Conservation (phyloP, 106 monocot species). For the Cymbidium sinense region DNA sequence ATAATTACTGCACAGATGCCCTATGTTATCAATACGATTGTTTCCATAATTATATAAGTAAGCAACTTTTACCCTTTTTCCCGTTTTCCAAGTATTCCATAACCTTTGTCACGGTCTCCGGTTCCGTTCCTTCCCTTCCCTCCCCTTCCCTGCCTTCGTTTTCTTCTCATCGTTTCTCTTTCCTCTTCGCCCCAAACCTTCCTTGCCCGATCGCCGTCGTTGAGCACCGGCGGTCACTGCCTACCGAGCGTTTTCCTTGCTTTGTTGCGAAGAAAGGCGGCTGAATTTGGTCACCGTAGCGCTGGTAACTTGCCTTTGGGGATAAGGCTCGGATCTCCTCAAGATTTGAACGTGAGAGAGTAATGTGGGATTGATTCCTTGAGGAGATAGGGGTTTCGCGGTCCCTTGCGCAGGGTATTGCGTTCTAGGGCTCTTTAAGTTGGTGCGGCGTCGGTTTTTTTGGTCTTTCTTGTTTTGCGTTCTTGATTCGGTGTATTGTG, state of each 20-base stretch:
- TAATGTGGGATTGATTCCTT: slow-evolving; percentile 10
- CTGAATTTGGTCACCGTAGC: neutral
- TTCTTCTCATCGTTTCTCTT: neutral
- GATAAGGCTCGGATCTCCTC: slow-evolving; percentile 5
- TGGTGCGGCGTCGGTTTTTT: neutral
- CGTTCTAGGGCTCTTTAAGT: neutral
- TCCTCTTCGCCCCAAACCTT: neutral
- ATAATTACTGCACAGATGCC: neutral
- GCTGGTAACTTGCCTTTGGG: slow-evolving; percentile 7
- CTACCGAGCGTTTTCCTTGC: neutral
- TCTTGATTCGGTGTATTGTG: neutral
- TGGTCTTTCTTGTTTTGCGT: neutral
- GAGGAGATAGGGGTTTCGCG: neutral
- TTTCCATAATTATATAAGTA: neutral
- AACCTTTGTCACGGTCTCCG: neutral
- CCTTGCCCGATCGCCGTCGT: neutral
- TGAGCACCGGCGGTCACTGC: neutral
- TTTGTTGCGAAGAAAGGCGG: neutral
- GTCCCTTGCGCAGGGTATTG: neutral
- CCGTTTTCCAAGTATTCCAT: slow-evolving; percentile 6
- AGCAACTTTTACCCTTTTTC: neutral
- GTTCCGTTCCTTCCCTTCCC: neutral
- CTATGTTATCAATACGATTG: neutral
- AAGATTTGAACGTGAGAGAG: neutral
- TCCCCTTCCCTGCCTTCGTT: slow-evolving; percentile 7